Evolutionary conservation across 169 alveolate species (phyloP).

Genomic region (Plasmodium knowlesi): DNA sequence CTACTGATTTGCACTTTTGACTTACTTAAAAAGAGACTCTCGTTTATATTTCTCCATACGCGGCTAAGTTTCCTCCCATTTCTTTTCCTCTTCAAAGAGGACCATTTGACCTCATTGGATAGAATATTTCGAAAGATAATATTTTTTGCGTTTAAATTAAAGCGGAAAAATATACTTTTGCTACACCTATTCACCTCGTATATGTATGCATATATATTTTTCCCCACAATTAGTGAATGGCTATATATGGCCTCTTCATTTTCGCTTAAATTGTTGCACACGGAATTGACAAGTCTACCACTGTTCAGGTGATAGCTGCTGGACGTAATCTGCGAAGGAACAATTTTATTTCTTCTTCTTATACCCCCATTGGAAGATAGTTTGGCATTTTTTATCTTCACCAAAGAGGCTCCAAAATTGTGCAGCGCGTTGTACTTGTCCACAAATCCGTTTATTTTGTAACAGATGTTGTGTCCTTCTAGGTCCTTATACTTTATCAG

Average conservation of each 20-base stretch:
- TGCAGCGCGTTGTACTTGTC: slow-evolving; percentile 25
- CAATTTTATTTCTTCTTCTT: not conserved
- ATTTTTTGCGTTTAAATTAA: slow-evolving; percentile 49
- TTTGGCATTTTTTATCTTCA: slow-evolving; percentile 1
- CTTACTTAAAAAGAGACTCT: slow-evolving; percentile 3
- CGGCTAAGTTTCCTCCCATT: slow-evolving; percentile 6
- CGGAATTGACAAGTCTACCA: slow-evolving; percentile 17
- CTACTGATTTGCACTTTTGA: not conserved
- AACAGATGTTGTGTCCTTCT: slow-evolving; percentile 52
- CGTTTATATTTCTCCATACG: slow-evolving; percentile 27
- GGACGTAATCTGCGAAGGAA: not conserved
- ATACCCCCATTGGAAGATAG: not conserved
- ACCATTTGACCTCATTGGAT: not conserved
- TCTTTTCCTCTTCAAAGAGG: slow-evolving; percentile 1
- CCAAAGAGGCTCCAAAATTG: not conserved
- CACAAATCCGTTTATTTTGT: slow-evolving; percentile 21
- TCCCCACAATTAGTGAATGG: slow-evolving; percentile 39
- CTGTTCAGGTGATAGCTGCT: not conserved
- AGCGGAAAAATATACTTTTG: slow-evolving; percentile 49
- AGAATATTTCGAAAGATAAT: slow-evolving; percentile 40
- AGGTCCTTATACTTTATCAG: slow-evolving; percentile 51
- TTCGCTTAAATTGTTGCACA: slow-evolving; percentile 21
- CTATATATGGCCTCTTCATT: slow-evolving; percentile 63
- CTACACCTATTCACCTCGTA: slow-evolving; percentile 46
- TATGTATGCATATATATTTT: slow-evolving; percentile 55